These are phyloP conservation scores for Ganoderma sp. DNA, from an alignment of 1,284 basidiomycete genomes.

Conservation along the genomic window DNA sequence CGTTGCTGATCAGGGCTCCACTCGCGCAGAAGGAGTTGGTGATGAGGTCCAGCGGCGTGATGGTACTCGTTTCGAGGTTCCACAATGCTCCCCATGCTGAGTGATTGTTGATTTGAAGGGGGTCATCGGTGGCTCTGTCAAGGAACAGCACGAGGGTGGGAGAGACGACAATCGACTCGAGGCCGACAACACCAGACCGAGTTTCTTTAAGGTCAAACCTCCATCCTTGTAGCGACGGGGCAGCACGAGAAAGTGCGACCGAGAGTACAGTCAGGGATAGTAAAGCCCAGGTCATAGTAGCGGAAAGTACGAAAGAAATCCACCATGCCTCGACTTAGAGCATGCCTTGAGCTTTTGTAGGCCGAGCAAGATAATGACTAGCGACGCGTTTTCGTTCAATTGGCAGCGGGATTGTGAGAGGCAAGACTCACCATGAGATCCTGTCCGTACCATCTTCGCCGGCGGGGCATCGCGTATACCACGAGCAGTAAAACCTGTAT, in stretches of 20 bases:
- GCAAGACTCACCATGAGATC: background rate
- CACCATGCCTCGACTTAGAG: background rate
- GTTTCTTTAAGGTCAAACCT: conserved; percentile 42
- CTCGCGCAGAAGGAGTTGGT: conserved; percentile 61
- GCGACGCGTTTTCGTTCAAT: background rate
- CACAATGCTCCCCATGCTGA: conserved; percentile 48
- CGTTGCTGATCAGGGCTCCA: conserved; percentile 58
- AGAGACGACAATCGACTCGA: conserved; percentile 54
- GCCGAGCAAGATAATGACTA: background rate
- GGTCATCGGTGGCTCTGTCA: conserved; percentile 52
- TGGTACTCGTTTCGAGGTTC: conserved; percentile 42
- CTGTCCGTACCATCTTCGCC: background rate
- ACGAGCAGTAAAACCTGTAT: background rate
- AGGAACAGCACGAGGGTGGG: conserved; percentile 52
- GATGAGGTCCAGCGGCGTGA: conserved; percentile 48
- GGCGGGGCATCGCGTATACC: background rate
- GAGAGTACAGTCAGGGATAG: conserved; percentile 4
- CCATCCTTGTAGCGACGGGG: conserved; percentile 33
- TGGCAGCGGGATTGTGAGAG: background rate
- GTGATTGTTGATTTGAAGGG: conserved; percentile 49
- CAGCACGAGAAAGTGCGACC: conserved; percentile 14
- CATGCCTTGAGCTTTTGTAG: background rate
- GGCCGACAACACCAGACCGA: conserved; percentile 51
- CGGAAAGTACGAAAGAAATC: background rate
- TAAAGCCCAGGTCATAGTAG: background rate